phyloP scores from a whole-genome alignment of 768 basidiomycete species.

The Cystobasidiopsis lactophilus region DNA sequence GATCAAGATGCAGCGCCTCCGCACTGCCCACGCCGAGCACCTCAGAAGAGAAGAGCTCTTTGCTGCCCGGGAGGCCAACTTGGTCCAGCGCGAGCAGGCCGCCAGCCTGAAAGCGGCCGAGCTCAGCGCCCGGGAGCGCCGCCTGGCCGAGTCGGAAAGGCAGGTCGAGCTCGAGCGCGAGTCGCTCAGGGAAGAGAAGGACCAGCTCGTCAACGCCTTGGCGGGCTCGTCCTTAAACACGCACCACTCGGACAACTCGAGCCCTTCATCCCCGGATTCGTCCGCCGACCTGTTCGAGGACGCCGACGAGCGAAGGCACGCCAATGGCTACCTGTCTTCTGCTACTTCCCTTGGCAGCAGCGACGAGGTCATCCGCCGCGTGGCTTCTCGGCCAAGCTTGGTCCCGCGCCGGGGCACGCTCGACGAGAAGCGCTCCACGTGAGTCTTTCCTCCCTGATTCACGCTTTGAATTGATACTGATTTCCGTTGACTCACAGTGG shows the following conservation, averaged over 20 bases:
- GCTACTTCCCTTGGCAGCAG: neutral
- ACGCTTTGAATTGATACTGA: no score
- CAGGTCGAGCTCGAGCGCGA: slow-evolving; percentile 1
- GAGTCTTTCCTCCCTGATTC: neutral
- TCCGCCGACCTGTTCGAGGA: neutral
- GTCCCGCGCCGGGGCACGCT: slow-evolving; percentile 17
- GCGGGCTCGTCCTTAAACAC: neutral
- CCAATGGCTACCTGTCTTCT: neutral
- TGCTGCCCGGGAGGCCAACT: slow-evolving; percentile 14
- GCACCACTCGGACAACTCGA: neutral
- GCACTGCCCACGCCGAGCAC: neutral
- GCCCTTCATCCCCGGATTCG: neutral
- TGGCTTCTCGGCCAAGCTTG: slow-evolving; percentile 19
- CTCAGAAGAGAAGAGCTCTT: slow-evolving; percentile 2
- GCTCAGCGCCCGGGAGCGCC: slow-evolving; percentile 10
- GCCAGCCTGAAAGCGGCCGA: no score
- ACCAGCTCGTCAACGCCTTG: slow-evolving; percentile 6
- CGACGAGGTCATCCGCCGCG: slow-evolving; percentile 12
- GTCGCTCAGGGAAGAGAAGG: slow-evolving; percentile 3
- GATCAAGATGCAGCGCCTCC: slow-evolving; percentile 12
- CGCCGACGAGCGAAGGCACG: neutral
- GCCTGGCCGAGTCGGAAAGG: slow-evolving; percentile 5
- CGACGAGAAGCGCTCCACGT: slow-evolving; percentile 16
- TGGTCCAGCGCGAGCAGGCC: slow-evolving; percentile 15
- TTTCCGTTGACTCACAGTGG: no score